These are phyloP conservation scores for Pisolithus tinctorius DNA, from an alignment of 768 basidiomycete species.

Conservation along the genomic window DNA sequence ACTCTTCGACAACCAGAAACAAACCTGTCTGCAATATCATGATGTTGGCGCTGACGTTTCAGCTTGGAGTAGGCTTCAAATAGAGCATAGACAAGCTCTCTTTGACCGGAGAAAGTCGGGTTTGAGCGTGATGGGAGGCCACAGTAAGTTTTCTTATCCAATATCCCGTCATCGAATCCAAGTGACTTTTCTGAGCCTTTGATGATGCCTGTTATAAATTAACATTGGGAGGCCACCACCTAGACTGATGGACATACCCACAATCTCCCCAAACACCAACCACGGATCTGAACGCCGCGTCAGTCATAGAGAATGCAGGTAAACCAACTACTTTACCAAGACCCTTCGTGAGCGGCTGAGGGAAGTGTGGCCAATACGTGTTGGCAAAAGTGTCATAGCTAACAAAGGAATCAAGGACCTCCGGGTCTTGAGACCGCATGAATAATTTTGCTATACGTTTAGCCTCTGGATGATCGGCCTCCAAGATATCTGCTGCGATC, in stretches of 20 bases:
- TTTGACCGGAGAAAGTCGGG: conserved; percentile 45
- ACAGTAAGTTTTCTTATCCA: conserved; percentile 41
- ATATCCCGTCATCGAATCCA: conserved; percentile 25
- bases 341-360: conserved; percentile 42
- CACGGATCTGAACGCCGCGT: conserved; percentile 41
- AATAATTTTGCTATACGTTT: conserved; percentile 10
- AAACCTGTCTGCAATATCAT: conserved; percentile 58
- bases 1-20: background rate
- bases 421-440: conserved; percentile 4
- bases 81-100: conserved; percentile 43
- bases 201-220: conserved; percentile 41
- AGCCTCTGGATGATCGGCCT: conserved; percentile 2
- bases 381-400: conserved; percentile 42
- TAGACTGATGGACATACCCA: conserved; percentile 35
- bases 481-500: conserved; percentile 20
- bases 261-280: conserved; percentile 57
- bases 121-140: conserved; percentile 45
- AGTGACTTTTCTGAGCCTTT: conserved; percentile 59
- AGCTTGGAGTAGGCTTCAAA: conserved; percentile 47
- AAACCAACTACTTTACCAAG: conserved; percentile 33
- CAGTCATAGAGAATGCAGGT: background rate
- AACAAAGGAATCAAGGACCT: conserved; percentile 24
- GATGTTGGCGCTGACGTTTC: conserved; percentile 37
- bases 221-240: background rate
- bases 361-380: conserved; percentile 56